Evolutionary conservation across 768 basidiomycete genomes (phyloP), one percentile per base, ranked within the genome.

Genomic region (Gloeostereum incarnatum): DNA sequence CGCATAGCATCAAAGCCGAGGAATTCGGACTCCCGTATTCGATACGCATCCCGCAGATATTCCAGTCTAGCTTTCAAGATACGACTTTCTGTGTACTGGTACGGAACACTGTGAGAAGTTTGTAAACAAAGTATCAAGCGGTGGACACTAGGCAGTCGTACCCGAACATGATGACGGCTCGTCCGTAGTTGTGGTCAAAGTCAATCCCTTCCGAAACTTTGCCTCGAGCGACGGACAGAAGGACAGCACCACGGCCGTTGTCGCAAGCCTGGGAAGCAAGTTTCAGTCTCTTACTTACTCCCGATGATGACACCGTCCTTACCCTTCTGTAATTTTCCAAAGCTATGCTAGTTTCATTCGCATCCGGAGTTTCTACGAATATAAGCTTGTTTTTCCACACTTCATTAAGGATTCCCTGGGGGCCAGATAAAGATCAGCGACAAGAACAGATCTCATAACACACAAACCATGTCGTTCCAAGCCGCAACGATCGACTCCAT

Each of bases 141-240:
- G 22, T 20, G 1, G 21, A 40, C 39, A 13, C 21, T 5, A 45
- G 21, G 21, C 35, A 52, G 7, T 49, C 58, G 57, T 56, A 91
- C 89, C 96, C 96, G 65, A 99, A 98, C 96, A 99, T 97, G 57
- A 99, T 91, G 55, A 98, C 92, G 48, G 96, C 96, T 35, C 96
- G 76, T 2, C 96, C 96, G 55, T 98, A 99, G 57, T 99, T 97
- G 61, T 99, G 96, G 56, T 99, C 96, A 53, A 99, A 99, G 77
- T 99, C 96, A 51, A 99, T 99, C n/a, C 96, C 96, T 61, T 99
- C 96, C 0, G 96, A 98, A 0, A 99, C 96, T 58, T 99, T 99
- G 3, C 96, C 96, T 66, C 96, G 81, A 20, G 96, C 96, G 23
- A 99, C 96, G 17, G 96, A 97, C 27, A 99, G 68, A 21, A 99